Base-by-base conservation (phyloP, 2,329 filamentous ascomycete genomes). In the Ustulina deusta region DNA sequence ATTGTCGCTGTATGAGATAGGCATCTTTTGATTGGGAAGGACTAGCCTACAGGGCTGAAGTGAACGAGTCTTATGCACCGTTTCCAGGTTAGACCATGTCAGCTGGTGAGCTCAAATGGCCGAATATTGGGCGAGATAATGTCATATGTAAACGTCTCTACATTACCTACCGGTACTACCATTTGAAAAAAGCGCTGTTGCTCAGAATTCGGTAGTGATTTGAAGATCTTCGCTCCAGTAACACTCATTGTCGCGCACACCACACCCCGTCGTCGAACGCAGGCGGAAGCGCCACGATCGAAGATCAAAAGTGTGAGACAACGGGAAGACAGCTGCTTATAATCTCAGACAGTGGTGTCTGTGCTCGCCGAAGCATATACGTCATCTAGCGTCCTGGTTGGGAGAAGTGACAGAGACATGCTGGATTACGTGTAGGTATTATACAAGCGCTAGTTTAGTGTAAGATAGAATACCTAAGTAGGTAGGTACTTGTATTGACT, bases 401-500 rank as follows among this genome's bases (percentile, higher is more conserved):
- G 25, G 48, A 22, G 10, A 40, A 11, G n/a, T 32, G 17, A 38
- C 27, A 38, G 20, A 55, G 34, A 32, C 36, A 38, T 48, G 49
- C 40, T 17, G 32, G 40, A 46, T 63, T 63, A 20, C 51, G 49
- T 42, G n/a, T n/a, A n/a, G n/a, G n/a, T n/a, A n/a, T n/a, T n/a
- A n/a, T n/a, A 38, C n/a, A 54, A 22, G n/a, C 9, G 38, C 29
- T 54, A 15, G 22, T 40, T 29, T 42, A 27, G 6, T n/a, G n/a
- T n/a, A n/a, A n/a, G 22, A 56, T 4, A 29, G 3, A 20, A 20
- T 42, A 5, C 2, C 11, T 22, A 11, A n/a, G n/a, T n/a, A n/a
- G n/a, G n/a, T n/a, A 13, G 49, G 5, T 7, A 9, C 27, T n/a
- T 32, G 32, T 20, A n/a, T 25, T 7, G 9, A 10, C 9, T 22